Conservation (phyloP, 352 stramenopile genomes). For the Globisporangium iwayamae region DNA sequence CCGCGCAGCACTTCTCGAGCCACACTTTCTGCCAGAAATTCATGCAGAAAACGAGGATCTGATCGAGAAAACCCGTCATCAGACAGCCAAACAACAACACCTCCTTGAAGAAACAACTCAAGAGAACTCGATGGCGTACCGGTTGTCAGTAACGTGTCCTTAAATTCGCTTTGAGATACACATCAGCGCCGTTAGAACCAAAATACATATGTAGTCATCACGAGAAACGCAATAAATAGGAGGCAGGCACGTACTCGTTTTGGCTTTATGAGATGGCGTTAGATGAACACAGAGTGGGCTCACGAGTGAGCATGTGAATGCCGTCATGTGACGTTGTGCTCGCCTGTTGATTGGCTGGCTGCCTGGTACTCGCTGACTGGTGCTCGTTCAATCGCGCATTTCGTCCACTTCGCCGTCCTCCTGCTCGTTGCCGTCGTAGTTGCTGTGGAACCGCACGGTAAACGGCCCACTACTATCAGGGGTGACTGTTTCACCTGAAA, state of each 20-base stretch:
- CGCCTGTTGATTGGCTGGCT: background rate
- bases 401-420: slow-evolving; percentile 36
- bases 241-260: slow-evolving; percentile 7
- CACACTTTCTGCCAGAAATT: slow-evolving; percentile 11
- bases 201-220: background rate
- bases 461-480: background rate
- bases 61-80: background rate
- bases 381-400: slow-evolving; percentile 17
- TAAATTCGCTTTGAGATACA: too few species aligned
- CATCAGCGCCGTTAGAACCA: too few species aligned
- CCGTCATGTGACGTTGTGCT: background rate
- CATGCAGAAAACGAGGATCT: slow-evolving; percentile 13
- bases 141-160: too few species aligned
- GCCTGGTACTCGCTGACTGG: too few species aligned
- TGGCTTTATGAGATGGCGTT: background rate
- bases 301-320: background rate
- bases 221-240: slow-evolving; percentile 2
- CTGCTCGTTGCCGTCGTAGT: slow-evolving; percentile 14
- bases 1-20: slow-evolving; percentile 12
- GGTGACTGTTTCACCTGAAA: background rate
- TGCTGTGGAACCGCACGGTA: background rate
- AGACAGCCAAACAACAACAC: background rate
- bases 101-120: background rate
- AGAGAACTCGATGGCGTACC: background rate
- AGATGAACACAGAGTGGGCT: background rate